Base-by-base conservation (phyloP, 2,329 filamentous ascomycete species). In the Lasiodiplodia gonubiensis region DNA sequence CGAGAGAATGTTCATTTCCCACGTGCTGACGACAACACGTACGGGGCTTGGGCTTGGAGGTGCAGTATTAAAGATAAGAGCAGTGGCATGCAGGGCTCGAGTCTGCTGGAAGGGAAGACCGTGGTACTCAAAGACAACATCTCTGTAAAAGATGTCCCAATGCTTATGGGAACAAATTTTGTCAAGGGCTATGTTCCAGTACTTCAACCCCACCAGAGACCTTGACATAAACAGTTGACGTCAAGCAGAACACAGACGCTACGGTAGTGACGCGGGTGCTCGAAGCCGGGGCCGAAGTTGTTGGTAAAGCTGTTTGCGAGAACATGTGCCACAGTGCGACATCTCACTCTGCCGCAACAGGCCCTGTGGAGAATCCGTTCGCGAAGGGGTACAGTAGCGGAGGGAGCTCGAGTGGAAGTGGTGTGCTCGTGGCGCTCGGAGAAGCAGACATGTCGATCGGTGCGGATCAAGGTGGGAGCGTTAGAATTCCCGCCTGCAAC, bases 331-430 rank as follows among this genome's bases (percentile, higher is more conserved):
- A 76, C 65, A 72, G 70, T 16, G 72, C 74, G 16, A 75, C 75
- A 10, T 75, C 73, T 7, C 73, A 74, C 53, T 74, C 76, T 4
- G 71, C 74, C 1, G 73, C 72, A 1, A 81, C 81, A 18, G 84
- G 84, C 0, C 74, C 75, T 0, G 78, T 86, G 6, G 77, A 85
- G 12, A 86, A 84, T 53, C 83, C 84, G 0, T 77, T 78, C 35
- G 71, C 70, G 0, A 72, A 74, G 59, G 83, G 83, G 0, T 85
- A 85, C 69, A 83, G 79, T 0, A 76, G 81, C 10, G 83, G 84
- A 2, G 84, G 84, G 1, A 85, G 83, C 55, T 84, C 81, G 0
- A 83, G 80, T 3, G 84, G 84, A 1, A 80, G 80, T 14, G 83
- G 79, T 0, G 82, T 81, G 0, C 76, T 86, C 0, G 80, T 86